Evolutionary conservation across 805 yeast species (phyloP).

Genomic region (Saccharomycopsis schoenii): DNA sequence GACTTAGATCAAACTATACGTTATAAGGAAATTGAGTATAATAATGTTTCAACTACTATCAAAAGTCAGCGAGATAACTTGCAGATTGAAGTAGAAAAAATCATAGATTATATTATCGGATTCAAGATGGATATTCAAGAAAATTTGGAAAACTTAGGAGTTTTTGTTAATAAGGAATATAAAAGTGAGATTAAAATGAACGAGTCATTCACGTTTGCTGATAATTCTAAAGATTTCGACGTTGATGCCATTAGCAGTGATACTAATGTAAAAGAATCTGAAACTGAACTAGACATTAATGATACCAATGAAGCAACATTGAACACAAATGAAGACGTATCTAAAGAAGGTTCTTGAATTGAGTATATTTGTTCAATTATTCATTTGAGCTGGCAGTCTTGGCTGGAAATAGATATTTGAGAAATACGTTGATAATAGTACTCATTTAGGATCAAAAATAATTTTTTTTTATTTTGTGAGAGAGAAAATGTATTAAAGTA

Average conservation of each 20-base stretch:
- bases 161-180: background rate
- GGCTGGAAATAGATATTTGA: background rate
- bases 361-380: background rate
- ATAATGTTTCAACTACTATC: slow-evolving; percentile 39
- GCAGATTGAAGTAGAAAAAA: slow-evolving; percentile 43
- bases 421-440: no score
- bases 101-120: slow-evolving; percentile 49
- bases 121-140: slow-evolving; percentile 62
- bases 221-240: background rate
- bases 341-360: background rate
- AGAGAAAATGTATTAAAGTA: no score
- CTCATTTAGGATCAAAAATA: no score
- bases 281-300: background rate
- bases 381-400: background rate
- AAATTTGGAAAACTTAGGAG: slow-evolving; percentile 46
- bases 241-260: background rate
- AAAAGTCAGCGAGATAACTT: slow-evolving; percentile 37
- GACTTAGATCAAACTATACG: slow-evolving; percentile 34
- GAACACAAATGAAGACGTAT: background rate
- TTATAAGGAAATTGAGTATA: slow-evolving; percentile 43
- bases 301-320: background rate
- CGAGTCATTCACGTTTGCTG: background rate
- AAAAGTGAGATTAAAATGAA: background rate
- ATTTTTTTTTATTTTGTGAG: no score
- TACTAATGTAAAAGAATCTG: background rate